These are phyloP conservation scores for Dysphania ambrosioides DNA, from an alignment of 148 eudicot species.

Conservation along the genomic window DNA sequence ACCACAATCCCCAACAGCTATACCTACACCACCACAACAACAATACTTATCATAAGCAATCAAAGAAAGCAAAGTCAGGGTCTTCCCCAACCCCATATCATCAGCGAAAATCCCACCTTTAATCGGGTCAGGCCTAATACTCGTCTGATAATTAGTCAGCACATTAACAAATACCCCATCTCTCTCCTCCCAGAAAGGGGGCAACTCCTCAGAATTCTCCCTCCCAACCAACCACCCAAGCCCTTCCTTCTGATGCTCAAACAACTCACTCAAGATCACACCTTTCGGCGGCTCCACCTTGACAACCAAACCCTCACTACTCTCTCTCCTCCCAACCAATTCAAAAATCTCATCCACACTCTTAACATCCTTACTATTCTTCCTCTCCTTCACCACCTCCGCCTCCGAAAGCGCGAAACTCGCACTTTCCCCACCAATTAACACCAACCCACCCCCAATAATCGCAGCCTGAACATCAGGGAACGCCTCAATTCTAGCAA, in stretches of 20 bases:
- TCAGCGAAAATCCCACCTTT: slow-evolving; percentile 94
- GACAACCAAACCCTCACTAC: slow-evolving; percentile 34
- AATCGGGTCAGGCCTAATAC: slow-evolving; percentile 59
- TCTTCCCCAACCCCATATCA: slow-evolving; percentile 97
- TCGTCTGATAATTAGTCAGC: slow-evolving; percentile 61
- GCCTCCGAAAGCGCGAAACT: slow-evolving; percentile 60
- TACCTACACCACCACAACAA: slow-evolving; percentile 19
- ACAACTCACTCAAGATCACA: slow-evolving; percentile 53
- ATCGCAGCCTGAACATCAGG: slow-evolving; percentile 34
- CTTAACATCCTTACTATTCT: slow-evolving; percentile 35
- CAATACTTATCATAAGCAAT: slow-evolving; percentile 44
- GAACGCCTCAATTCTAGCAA: slow-evolving; percentile 44
- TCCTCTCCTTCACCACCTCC: slow-evolving; percentile 55
- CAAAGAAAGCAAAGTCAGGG: slow-evolving; percentile 78
- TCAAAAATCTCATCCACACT: slow-evolving; percentile 77
- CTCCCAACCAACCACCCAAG: slow-evolving; percentile 81
- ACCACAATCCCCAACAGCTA: slow-evolving; percentile 23
- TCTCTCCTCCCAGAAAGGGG: slow-evolving; percentile 85
- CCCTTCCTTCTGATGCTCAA: slow-evolving; percentile 78
- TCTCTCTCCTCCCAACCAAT: slow-evolving; percentile 52
- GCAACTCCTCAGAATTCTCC: slow-evolving; percentile 65
- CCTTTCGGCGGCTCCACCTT: slow-evolving; percentile 63
- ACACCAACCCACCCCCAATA: slow-evolving; percentile 53
- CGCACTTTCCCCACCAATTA: slow-evolving; percentile 40
- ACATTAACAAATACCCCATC: slow-evolving; percentile 65